Evolutionary conservation across 441 rosid genomes (phyloP).

Genomic region (Eruca vesicaria): DNA sequence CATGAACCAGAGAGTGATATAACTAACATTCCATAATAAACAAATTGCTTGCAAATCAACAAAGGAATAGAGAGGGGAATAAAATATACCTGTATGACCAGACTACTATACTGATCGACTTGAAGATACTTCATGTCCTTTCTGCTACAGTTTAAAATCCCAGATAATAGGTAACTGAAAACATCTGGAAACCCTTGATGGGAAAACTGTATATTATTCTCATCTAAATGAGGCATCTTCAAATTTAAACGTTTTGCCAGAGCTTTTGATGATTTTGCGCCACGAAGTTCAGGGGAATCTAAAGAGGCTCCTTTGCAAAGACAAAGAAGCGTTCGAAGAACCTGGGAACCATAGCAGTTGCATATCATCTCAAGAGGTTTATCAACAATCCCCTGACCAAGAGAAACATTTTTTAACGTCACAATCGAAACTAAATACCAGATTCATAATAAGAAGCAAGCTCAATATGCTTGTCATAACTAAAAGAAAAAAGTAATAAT

Average conservation of each 20-base stretch:
- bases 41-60: slow-evolving; percentile 1
- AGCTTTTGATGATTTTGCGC: slow-evolving; percentile 60
- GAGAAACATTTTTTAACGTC: slow-evolving; percentile 11
- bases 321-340: slow-evolving; percentile 84
- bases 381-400: slow-evolving; percentile 59
- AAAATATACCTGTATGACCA: slow-evolving; percentile 77
- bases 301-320: slow-evolving; percentile 80
- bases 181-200: slow-evolving; percentile 72
- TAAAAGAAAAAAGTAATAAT: background rate
- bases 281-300: slow-evolving; percentile 68
- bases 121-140: slow-evolving; percentile 52
- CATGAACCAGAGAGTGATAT: background rate
- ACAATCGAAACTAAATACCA: background rate
- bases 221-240: slow-evolving; percentile 39
- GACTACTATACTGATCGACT: slow-evolving; percentile 73
- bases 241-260: slow-evolving; percentile 72
- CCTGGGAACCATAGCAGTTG: slow-evolving; percentile 87
- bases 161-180: slow-evolving; percentile 56
- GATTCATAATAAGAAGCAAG: background rate
- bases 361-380: slow-evolving; percentile 69
- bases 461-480: background rate
- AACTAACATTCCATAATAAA: background rate
- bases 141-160: slow-evolving; percentile 51
- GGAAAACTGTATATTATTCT: slow-evolving; percentile 29
- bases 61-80: background rate